A percentile compares a stretch with the other conserved stretches of the same genome.
These are phyloP conservation scores for Geotrichum aggregatum DNA, from an alignment of 1,139 yeast genomes.

Conservation along the genomic window DNA sequence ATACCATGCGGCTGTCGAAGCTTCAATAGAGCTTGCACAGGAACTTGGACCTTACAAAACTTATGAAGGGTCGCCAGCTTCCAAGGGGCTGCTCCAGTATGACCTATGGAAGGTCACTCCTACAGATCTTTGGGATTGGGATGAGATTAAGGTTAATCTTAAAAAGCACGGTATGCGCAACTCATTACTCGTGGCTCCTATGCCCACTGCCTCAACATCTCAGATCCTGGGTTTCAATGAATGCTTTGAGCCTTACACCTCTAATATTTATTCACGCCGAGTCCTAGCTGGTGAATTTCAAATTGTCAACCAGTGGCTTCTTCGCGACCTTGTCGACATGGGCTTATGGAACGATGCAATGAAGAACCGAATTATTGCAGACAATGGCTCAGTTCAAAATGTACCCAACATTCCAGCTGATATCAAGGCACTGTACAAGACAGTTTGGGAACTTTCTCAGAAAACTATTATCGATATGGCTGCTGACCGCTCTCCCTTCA, in stretches of 20 bases:
- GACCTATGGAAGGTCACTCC: conserved; percentile 81
- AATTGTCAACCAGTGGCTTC: conserved; percentile 75
- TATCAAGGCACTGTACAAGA: conserved; percentile 74
- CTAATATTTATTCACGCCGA: conserved; percentile 81
- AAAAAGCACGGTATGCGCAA: conserved; percentile 67
- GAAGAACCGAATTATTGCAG: conserved; percentile 74
- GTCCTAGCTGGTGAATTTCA: conserved; percentile 88
- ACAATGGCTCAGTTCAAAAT: conserved; percentile 82
- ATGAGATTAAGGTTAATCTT: conserved; percentile 55
- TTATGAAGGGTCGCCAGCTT: conserved; percentile 77
- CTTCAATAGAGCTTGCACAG: conserved; percentile 72
- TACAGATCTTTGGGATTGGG: conserved; percentile 72
- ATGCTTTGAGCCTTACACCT: conserved; percentile 87
- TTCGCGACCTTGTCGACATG: conserved; percentile 75
- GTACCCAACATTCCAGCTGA: conserved; percentile 74
- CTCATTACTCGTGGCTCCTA: conserved; percentile 84
- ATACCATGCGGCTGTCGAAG: conserved; percentile 79
- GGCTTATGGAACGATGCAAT: conserved; percentile 77
- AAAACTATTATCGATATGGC: conserved; percentile 88
- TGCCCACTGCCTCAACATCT: conserved; percentile 94
- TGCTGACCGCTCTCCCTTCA: conserved; percentile 87
- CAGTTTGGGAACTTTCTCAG: conserved; percentile 96
- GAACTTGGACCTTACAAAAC: conserved; percentile 63
- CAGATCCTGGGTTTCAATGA: conserved; percentile 86
- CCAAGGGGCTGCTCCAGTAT: conserved; percentile 72